These are phyloP conservation scores for Elsinoe batatas DNA, from an alignment of 2,329 filamentous ascomycete species.

Conservation along the genomic window DNA sequence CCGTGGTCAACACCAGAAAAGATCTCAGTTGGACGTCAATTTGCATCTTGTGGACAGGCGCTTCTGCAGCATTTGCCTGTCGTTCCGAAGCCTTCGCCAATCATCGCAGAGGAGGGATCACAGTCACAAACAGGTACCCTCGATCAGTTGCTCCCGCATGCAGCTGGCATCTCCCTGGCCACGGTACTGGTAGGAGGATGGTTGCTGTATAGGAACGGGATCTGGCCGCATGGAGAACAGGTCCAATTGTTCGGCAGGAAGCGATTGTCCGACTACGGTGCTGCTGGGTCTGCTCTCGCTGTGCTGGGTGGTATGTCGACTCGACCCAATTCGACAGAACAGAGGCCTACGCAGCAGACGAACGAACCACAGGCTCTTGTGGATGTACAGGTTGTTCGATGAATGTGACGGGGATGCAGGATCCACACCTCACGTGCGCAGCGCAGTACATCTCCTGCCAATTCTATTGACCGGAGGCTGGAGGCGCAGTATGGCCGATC, in stretches of 20 bases:
- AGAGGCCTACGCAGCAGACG: not conserved
- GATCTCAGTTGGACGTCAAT: slow-evolving; percentile 9
- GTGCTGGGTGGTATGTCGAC: slow-evolving; percentile 14
- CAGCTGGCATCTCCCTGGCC: slow-evolving; percentile 7
- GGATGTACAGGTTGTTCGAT: not conserved
- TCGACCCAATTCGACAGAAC: not conserved
- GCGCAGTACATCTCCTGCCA: not conserved
- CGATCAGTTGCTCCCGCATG: slow-evolving; percentile 8
- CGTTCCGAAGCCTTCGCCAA: slow-evolving; percentile 7
- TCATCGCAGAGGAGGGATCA: not conserved
- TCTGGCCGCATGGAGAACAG: slow-evolving; percentile 26
- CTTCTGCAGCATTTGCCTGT: slow-evolving; percentile 9
- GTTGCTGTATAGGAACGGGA: slow-evolving; percentile 13
- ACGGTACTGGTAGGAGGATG: slow-evolving; percentile 12
- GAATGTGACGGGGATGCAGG: not conserved
- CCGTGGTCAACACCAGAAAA: slow-evolving; percentile 19
- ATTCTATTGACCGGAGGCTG: not conserved
- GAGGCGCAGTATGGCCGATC: not conserved
- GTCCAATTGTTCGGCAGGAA: slow-evolving; percentile 28
- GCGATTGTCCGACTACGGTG: slow-evolving; percentile 26
- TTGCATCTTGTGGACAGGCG: slow-evolving; percentile 7
- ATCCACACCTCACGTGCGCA: not conserved
- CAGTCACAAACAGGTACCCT: not conserved
- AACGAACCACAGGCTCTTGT: not conserved
- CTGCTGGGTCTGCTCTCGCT: slow-evolving; percentile 27